These are phyloP conservation scores for Candida mesenterica DNA, from an alignment of 1,139 yeast species.

Conservation along the genomic window DNA sequence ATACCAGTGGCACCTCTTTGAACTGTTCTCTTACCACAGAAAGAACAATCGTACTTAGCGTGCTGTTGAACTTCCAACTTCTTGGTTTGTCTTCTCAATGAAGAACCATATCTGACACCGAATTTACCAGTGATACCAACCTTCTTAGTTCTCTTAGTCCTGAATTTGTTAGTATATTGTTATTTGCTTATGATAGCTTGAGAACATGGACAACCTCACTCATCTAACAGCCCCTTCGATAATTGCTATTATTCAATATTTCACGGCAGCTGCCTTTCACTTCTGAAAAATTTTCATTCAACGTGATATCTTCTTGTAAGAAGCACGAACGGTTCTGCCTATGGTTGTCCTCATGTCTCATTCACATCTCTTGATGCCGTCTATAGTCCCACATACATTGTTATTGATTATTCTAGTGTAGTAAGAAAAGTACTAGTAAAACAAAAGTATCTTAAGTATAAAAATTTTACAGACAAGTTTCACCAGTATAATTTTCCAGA, in stretches of 20 bases:
- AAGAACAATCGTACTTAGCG: constrained; percentile 97
- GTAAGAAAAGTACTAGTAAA: constrained; percentile 9
- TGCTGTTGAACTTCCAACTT: constrained; percentile 99
- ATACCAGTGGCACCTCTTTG: constrained; percentile 98
- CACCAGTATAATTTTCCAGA: constrained; percentile 3
- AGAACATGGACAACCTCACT: neutral
- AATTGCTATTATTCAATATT: too few species aligned
- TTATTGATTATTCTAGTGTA: constrained; percentile 15
- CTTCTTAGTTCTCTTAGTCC: constrained; percentile 99
- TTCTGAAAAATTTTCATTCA: neutral
- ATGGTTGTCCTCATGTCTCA: neutral
- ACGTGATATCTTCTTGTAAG: too few species aligned
- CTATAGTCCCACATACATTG: constrained; percentile 15
- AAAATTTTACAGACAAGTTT: constrained; percentile 11
- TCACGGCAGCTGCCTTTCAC: too few species aligned
- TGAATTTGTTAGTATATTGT: constrained; percentile 45
- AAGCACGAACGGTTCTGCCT: too few species aligned
- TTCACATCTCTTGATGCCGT: neutral
- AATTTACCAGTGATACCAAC: constrained; percentile 99
- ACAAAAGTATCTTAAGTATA: constrained; percentile 7
- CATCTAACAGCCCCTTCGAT: neutral
- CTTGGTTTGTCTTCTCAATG: constrained; percentile 99
- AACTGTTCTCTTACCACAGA: constrained; percentile 99
- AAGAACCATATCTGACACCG: constrained; percentile 99
- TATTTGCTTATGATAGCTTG: neutral